Base-by-base conservation (phyloP, 768 basidiomycete species). In the Coprinopsis cinerea region DNA sequence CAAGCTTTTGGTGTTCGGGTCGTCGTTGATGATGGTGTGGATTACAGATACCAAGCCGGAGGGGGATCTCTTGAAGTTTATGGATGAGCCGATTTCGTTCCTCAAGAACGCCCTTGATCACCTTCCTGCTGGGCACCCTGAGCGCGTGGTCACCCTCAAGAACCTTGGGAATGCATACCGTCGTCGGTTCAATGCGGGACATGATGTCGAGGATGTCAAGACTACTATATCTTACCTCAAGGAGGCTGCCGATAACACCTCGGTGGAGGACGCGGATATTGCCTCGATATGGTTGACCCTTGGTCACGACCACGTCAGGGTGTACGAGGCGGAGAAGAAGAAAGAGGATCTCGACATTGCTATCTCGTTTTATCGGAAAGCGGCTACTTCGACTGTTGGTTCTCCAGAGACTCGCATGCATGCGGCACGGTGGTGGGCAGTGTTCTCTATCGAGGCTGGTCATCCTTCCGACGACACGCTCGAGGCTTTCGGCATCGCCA, bases 401-500 rank as follows among this genome's bases (percentile, higher is more conserved):
- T n/a, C n/a, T n/a, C n/a, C n/a, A n/a, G n/a, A n/a, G n/a, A n/a
- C n/a, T n/a, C n/a, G n/a, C n/a, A n/a, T n/a, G n/a, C n/a, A n/a
- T n/a, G n/a, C n/a, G n/a, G n/a, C n/a, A n/a, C n/a, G n/a, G n/a
- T n/a, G n/a, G n/a, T n/a, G n/a, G n/a, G n/a, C n/a, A n/a, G n/a
- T n/a, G n/a, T n/a, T n/a, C n/a, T n/a, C n/a, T n/a, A n/a, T n/a
- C n/a, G n/a, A n/a, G n/a, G n/a, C n/a, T n/a, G n/a, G n/a, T n/a
- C n/a, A n/a, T n/a, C n/a, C n/a, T n/a, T n/a, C 30, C 30, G 30
- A 32, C 9, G 9, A 32, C 7, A 9, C 30, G 30, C 30, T 32
- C 15, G 9, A 32, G 15, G 57, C 39, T 14, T 55, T 52, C 32
- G 32, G 10, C 4, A 41, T 42, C 15, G 55, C 44, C 13, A 32